These are phyloP conservation scores for Immersiella caudata DNA, from an alignment of 495 filamentous ascomycete genomes.

Conservation along the genomic window DNA sequence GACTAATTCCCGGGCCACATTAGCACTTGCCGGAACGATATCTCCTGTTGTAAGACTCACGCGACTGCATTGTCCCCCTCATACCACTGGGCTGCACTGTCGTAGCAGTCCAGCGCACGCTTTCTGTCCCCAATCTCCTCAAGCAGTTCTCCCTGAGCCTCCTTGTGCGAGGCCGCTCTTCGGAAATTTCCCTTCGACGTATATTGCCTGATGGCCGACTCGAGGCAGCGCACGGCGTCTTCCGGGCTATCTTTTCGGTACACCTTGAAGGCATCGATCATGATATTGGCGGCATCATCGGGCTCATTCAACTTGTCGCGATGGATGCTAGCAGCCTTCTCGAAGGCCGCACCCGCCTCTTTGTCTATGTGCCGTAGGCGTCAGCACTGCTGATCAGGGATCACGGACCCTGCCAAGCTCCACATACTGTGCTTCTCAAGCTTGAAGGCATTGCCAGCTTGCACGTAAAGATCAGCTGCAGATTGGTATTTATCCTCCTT, in stretches of 20 bases:
- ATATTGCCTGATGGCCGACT: conserved; percentile 76
- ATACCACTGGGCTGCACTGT: conserved; percentile 83
- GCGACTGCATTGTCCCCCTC: conserved; percentile 84
- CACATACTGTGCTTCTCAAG: conserved; percentile 68
- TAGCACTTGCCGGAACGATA: conserved; percentile 18
- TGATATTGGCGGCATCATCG: conserved; percentile 82
- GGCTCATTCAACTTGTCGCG: conserved; percentile 77
- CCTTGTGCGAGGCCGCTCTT: conserved; percentile 83
- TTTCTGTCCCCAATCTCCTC: conserved; percentile 81
- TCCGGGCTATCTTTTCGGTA: conserved; percentile 80
- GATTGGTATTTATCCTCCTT: conserved; percentile 78
- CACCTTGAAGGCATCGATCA: conserved; percentile 74
- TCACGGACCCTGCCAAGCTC: background rate
- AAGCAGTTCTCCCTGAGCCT: conserved; percentile 79
- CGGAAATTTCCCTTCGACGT: conserved; percentile 82
- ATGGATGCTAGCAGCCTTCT: conserved; percentile 77
- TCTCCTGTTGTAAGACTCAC: conserved; percentile 49
- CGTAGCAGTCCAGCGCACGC: conserved; percentile 75
- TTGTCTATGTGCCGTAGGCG: conserved; percentile 53
- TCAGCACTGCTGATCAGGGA: conserved; percentile 13
- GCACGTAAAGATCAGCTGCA: conserved; percentile 77
- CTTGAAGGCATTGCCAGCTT: conserved; percentile 81
- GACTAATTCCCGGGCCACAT: conserved; percentile 44
- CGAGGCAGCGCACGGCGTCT: conserved; percentile 74
- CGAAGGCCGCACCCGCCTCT: conserved; percentile 79